A percentile compares a stretch with the other conserved stretches of the same genome.
phyloP scores from a whole-genome alignment of 495 filamentous ascomycete species.

The Podospora fimiseda region DNA sequence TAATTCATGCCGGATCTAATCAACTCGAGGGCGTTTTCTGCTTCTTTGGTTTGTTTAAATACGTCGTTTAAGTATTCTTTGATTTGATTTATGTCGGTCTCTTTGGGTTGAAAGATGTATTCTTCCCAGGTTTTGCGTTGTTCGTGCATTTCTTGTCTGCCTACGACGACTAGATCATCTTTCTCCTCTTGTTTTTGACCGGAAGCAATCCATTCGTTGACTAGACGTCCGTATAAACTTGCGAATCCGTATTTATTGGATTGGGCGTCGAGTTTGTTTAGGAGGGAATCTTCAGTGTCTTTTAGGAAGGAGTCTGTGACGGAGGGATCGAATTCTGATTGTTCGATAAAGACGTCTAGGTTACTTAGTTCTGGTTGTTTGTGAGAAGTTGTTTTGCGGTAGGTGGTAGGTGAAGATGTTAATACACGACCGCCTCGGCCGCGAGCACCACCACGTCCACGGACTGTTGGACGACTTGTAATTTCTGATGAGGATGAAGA shows the following conservation, averaged over 20 bases:
- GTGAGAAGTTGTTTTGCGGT: too few species aligned
- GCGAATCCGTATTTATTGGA: constrained; percentile 53
- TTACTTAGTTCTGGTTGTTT: constrained; percentile 14
- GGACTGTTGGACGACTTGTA: too few species aligned
- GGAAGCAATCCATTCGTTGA: constrained; percentile 53
- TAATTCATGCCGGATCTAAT: constrained; percentile 2
- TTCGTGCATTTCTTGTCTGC: constrained; percentile 31
- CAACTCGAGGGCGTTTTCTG: constrained; percentile 1
- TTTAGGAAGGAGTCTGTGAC: constrained; percentile 28
- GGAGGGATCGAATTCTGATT: constrained; percentile 32
- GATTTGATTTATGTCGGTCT: constrained; percentile 30
- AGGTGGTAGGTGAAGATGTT: too few species aligned
- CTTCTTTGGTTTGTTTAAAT: constrained; percentile 35
- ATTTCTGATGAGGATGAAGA: too few species aligned
- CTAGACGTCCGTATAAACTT: constrained; percentile 53
- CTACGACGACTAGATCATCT: constrained; percentile 19
- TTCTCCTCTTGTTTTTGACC: constrained; percentile 12
- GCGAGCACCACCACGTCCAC: too few species aligned
- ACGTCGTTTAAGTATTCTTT: constrained; percentile 46
- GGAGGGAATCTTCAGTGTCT: constrained; percentile 35
- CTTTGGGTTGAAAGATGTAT: constrained; percentile 33
- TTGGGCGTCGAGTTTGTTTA: constrained; percentile 33
- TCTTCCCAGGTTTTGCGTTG: constrained; percentile 53
- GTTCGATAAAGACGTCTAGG: constrained; percentile 26
- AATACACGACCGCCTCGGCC: too few species aligned